Evolutionary conservation across 202 grass and related monocot species (phyloP), one percentile per base, ranked within the genome.

Genomic region (Carex arenaria): DNA sequence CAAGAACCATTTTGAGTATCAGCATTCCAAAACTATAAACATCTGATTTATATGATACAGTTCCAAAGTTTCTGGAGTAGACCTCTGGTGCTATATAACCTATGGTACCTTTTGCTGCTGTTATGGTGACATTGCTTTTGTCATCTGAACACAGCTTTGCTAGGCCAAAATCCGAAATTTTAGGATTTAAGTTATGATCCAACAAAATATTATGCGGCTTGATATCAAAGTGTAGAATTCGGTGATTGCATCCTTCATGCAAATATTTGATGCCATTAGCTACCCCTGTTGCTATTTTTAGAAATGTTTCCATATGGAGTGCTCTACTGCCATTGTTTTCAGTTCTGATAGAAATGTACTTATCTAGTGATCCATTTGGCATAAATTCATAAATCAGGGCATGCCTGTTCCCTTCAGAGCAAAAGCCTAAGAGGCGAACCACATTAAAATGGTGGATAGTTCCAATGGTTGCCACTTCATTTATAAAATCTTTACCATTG

Each of bases 61-160:
- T 84, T 15, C 88, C 90, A 42, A 95, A 95, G 32, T 95, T 92
- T 2, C 63, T 62, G 4, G 86, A 90, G 12, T 95, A 95, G 42
- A 92, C 61, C 87, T 38, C 90, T 26, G 90, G 89, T 28, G 94
- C 94, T 14, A 97, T 93, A 28, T 97, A 97, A 2, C 94, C 91
- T 88, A 91, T 97, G 0, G 89, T 91, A 0, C 94, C 94, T 76
- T 91, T 91, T 1, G 89, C 79, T 84, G 62, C 57, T 0, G 87
- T 97, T 38, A 93, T 31, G 0, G 87, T 90, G 4, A 97, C 12
- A 10, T 93, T 79, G 34, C 89, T 97, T 30, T 85, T 84, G 7
- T 93, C 87, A 20, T 64, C 87, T 43, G 85, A 69, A 49, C 93
- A 93, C 0, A 88, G 68, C 67, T 93, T 93, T 32, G 93, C 85